phyloP scores from a whole-genome alignment of 768 basidiomycete genomes.

The Rhizopogon roseolus region DNA sequence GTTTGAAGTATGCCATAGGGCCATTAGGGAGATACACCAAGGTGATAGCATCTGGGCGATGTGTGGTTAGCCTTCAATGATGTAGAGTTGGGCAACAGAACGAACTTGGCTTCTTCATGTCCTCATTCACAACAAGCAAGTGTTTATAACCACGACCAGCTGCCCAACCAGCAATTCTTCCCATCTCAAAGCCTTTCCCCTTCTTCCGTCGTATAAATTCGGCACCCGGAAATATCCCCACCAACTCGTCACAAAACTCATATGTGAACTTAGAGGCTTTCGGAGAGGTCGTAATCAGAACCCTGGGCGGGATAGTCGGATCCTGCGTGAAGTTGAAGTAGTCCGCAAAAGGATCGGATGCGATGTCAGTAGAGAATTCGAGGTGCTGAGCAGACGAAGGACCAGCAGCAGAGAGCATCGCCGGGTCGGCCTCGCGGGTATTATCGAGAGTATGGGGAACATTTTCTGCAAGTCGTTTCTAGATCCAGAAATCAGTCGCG shows the following conservation, averaged over 20 bases:
- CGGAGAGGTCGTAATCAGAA: conserved; percentile 86
- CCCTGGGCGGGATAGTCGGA: conserved; percentile 73
- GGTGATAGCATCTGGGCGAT: conserved; percentile 78
- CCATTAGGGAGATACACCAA: conserved; percentile 87
- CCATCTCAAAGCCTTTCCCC: conserved; percentile 87
- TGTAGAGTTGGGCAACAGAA: conserved; percentile 9
- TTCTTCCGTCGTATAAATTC: conserved; percentile 85
- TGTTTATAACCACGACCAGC: conserved; percentile 85
- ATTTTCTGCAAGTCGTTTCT: conserved; percentile 85
- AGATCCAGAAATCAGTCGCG: not conserved
- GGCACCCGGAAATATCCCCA: conserved; percentile 86
- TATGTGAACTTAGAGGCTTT: conserved; percentile 88
- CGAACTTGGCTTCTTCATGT: conserved; percentile 91
- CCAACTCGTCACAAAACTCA: conserved; percentile 89
- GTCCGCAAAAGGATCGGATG: conserved; percentile 70
- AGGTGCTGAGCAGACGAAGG: conserved; percentile 38
- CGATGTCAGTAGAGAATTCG: conserved; percentile 65
- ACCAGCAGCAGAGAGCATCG: conserved; percentile 27
- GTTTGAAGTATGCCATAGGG: conserved; percentile 93
- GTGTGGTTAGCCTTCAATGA: conserved; percentile 4
- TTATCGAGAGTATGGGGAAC: conserved; percentile 92
- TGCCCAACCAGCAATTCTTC: conserved; percentile 90
- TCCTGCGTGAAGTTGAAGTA: conserved; percentile 70
- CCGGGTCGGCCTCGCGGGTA: conserved; percentile 76
- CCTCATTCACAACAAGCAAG: conserved; percentile 90